Evolutionary conservation across 2,329 filamentous ascomycete genomes (phyloP).

Genomic region (Alternaria novae-zelandiae): DNA sequence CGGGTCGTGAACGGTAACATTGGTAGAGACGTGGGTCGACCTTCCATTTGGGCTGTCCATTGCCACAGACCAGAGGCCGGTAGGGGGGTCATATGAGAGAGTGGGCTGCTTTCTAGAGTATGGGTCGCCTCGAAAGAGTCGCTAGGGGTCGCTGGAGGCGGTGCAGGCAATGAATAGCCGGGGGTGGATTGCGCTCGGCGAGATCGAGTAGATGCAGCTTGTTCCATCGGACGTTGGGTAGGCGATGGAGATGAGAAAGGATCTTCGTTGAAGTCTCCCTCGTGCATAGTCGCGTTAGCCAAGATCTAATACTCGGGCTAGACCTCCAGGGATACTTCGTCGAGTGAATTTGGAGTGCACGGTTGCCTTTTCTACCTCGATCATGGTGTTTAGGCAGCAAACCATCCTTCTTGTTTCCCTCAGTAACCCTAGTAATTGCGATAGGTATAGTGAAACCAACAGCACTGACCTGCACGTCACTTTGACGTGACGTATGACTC

Average conservation of each 20-base stretch:
- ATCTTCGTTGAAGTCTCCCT: background rate
- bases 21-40: background rate
- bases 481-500: background rate
- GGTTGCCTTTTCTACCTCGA: background rate
- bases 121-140: background rate
- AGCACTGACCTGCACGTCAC: background rate
- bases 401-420: background rate
- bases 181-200: background rate
- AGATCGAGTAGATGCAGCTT: background rate
- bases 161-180: background rate
- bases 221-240: background rate
- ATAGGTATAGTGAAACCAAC: background rate
- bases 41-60: background rate
- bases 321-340: background rate
- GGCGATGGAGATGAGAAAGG: background rate
- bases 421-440: background rate
- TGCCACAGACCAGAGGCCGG: background rate
- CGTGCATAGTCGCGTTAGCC: background rate
- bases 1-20: constrained; percentile 1
- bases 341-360: background rate
- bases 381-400: background rate
- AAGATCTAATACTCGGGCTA: background rate
- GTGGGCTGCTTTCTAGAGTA: background rate
- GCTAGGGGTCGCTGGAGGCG: background rate
- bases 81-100: background rate